A percentile compares a stretch with the other conserved stretches of the same genome.
Evolutionary conservation across 2,329 filamentous ascomycete species (phyloP).

Genomic region (Fusarium fracticaudum): DNA sequence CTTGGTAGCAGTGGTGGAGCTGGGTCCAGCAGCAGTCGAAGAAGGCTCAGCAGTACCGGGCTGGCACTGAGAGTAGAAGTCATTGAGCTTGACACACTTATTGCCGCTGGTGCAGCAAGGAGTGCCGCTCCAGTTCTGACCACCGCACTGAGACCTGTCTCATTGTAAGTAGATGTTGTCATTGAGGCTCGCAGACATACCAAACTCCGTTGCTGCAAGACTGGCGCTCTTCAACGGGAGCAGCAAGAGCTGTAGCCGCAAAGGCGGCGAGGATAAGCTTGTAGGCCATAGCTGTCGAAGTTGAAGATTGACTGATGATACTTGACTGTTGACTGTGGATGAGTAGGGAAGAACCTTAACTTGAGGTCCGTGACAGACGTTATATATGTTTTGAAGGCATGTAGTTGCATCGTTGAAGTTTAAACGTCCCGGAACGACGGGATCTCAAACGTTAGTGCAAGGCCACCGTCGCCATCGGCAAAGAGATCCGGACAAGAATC

Average conservation of each 20-base stretch:
- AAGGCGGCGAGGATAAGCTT: conserved; percentile 35
- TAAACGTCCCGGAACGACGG: conserved; percentile 22
- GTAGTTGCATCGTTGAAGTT: background rate
- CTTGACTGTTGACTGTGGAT: conserved; percentile 3
- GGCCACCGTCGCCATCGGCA: background rate
- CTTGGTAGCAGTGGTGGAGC: conserved; percentile 18
- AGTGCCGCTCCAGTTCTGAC: conserved; percentile 55
- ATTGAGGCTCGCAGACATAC: background rate
- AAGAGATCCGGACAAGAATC: background rate
- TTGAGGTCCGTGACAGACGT: background rate
- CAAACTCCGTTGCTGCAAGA: conserved; percentile 35
- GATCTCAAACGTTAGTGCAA: conserved; percentile 3
- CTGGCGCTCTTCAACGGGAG: conserved; percentile 50
- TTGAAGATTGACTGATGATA: background rate
- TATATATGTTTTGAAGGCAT: conserved; percentile 5
- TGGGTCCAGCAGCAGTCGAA: conserved; percentile 14
- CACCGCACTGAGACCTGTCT: conserved; percentile 55
- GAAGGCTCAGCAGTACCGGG: conserved; percentile 28
- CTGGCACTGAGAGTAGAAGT: conserved; percentile 39
- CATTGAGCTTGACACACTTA: conserved; percentile 39
- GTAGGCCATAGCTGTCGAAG: conserved; percentile 17
- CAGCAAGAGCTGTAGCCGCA: conserved; percentile 48
- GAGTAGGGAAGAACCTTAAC: background rate
- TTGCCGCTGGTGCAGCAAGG: conserved; percentile 52
- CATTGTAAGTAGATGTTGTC: background rate